Percentiles rank a stretch among this genome's conserved stretches.
phyloP scores from a whole-genome alignment of 1,284 basidiomycete genomes.

The Tremellales sp. region DNA sequence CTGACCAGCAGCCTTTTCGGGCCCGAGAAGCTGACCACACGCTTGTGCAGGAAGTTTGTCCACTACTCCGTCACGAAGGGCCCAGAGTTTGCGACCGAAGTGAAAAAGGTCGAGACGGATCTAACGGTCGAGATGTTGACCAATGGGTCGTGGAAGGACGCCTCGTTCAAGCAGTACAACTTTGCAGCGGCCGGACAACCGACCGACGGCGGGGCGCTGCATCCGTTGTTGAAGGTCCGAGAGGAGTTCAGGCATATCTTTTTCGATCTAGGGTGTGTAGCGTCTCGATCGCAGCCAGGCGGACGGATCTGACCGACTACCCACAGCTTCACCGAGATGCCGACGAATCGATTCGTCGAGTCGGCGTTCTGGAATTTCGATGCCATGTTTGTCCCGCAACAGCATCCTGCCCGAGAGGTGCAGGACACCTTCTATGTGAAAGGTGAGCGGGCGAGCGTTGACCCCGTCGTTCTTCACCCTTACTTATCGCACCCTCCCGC shows the following conservation, averaged over 20 bases:
- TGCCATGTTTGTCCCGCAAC: conserved; percentile 95
- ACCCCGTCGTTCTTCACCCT: not conserved
- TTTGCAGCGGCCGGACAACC: conserved; percentile 93
- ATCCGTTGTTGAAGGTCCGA: conserved; percentile 94
- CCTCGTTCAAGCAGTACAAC: conserved; percentile 97
- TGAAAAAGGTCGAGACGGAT: conserved; percentile 97
- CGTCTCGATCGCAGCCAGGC: not conserved
- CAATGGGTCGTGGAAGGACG: conserved; percentile 86
- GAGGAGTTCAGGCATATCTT: conserved; percentile 98
- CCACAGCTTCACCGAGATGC: conserved; percentile 96
- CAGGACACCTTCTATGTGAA: conserved; percentile 99
- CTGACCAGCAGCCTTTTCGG: not conserved
- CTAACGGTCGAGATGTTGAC: conserved; percentile 88
- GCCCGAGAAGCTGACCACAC: not conserved
- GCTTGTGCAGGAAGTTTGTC: conserved; percentile 83
- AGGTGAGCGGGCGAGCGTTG: conserved; percentile 52
- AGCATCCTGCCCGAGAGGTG: conserved; percentile 95
- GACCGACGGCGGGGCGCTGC: conserved; percentile 83
- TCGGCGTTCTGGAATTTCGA: conserved; percentile 99
- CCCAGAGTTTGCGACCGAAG: conserved; percentile 80
- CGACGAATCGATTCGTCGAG: conserved; percentile 95
- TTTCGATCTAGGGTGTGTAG: conserved; percentile 89
- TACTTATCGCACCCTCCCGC: too few relatives aligned
- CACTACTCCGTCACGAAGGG: conserved; percentile 92
- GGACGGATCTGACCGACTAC: not conserved